Conservation (phyloP, 805 yeast species). For the Saturnispora ahearnii region DNA sequence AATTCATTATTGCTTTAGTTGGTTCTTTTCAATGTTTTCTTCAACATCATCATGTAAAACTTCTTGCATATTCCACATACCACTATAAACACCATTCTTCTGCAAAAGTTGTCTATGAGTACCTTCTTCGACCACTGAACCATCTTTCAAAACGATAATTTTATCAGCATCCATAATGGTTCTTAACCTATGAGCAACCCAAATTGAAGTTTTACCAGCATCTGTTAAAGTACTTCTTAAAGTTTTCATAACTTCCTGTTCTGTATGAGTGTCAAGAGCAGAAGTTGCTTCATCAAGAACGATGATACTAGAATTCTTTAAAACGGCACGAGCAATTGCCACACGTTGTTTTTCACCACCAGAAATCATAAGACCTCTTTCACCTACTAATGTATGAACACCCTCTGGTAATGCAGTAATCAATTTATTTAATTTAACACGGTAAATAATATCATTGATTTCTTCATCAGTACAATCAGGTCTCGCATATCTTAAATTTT, state of each 20-base stretch:
- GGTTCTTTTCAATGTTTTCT: not conserved
- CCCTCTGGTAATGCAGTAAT: conserved; percentile 76
- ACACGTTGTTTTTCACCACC: conserved; percentile 98
- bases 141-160: conserved; percentile 77
- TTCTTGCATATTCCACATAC: conserved; percentile 91
- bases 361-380: conserved; percentile 96
- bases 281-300: conserved; percentile 97
- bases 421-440: conserved; percentile 60
- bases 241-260: conserved; percentile 70
- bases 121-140: conserved; percentile 82
- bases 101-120: conserved; percentile 57
- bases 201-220: conserved; percentile 57
- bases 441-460: conserved; percentile 50
- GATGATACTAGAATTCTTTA: conserved; percentile 80
- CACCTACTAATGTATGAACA: conserved; percentile 81
- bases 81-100: conserved; percentile 56
- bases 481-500: conserved; percentile 82
- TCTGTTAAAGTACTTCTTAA: conserved; percentile 53
- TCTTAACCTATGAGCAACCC: conserved; percentile 88
- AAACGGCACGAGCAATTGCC: conserved; percentile 84
- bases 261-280: conserved; percentile 95
- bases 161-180: conserved; percentile 93
- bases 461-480: conserved; percentile 66
- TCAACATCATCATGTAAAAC: not conserved
- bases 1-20: not conserved